Evolutionary conservation across 164 flowering plant species (phyloP).

Genomic region (Chimonanthus salicifolius): DNA sequence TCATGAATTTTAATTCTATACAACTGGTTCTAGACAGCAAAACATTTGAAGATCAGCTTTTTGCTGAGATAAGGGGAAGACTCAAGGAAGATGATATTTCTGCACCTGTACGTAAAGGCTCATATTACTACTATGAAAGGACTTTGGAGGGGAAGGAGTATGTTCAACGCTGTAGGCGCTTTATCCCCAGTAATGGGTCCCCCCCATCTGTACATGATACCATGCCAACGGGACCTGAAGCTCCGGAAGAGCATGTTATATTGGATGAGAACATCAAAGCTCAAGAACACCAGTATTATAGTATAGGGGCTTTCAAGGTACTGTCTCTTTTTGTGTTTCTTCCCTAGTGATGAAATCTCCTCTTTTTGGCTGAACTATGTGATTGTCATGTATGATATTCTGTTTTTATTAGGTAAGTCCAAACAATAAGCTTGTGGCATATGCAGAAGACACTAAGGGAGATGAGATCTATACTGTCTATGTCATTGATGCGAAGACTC

Average conservation of each 20-base stretch:
- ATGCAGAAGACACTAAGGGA: slow-evolving; percentile 90
- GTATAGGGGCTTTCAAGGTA: slow-evolving; percentile 62
- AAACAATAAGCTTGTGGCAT: slow-evolving; percentile 73
- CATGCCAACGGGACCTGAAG: slow-evolving; percentile 69
- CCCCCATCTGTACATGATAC: slow-evolving; percentile 55
- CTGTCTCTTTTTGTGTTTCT: not conserved
- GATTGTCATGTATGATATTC: not conserved
- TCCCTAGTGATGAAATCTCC: not conserved
- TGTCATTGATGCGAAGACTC: slow-evolving; percentile 68
- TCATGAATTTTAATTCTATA: not conserved
- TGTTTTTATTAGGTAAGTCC: slow-evolving; percentile 61
- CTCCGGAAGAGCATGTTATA: slow-evolving; percentile 71
- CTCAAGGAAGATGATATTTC: slow-evolving; percentile 86
- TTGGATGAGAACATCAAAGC: slow-evolving; percentile 85
- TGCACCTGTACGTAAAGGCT: slow-evolving; percentile 61
- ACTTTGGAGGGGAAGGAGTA: slow-evolving; percentile 82
- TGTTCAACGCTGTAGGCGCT: slow-evolving; percentile 68
- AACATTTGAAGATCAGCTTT: slow-evolving; percentile 52
- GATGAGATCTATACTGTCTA: slow-evolving; percentile 77
- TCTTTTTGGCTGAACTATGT: not conserved
- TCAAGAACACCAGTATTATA: slow-evolving; percentile 52
- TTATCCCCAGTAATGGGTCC: slow-evolving; percentile 23
- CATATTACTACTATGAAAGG: slow-evolving; percentile 66
- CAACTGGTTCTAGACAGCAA: slow-evolving; percentile 44
- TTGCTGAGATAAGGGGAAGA: slow-evolving; percentile 67